phyloP scores from a whole-genome alignment of 345 rosid genomes.

The Eutrema japonicum region DNA sequence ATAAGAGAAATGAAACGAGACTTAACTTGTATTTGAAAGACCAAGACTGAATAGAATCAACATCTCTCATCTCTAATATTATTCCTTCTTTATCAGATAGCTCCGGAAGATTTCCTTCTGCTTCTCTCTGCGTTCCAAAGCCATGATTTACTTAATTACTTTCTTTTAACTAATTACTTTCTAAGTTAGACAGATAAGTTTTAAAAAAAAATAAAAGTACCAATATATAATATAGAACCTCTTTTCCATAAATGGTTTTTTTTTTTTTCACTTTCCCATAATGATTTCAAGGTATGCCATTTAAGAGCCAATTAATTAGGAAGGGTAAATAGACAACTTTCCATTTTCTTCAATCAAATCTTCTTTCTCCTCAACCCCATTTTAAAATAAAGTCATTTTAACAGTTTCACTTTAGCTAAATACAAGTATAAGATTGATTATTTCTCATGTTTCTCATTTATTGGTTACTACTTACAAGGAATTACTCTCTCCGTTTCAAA shows the following conservation, averaged over 20 bases:
- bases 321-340: not conserved
- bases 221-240: not conserved
- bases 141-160: constrained; percentile 2
- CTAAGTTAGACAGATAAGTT: not conserved
- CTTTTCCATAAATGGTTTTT: constrained; percentile 5
- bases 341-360: constrained; percentile 4
- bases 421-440: not conserved
- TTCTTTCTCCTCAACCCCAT: not conserved
- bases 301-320: constrained; percentile 15
- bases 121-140: constrained; percentile 58
- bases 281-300: not conserved
- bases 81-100: constrained; percentile 70
- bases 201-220: not conserved
- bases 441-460: constrained; percentile 10
- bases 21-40: constrained; percentile 70
- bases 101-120: constrained; percentile 72
- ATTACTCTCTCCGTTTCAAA: too few relatives aligned
- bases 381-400: constrained; percentile 11
- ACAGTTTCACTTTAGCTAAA: not conserved
- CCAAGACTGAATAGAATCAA: constrained; percentile 54
- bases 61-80: constrained; percentile 52
- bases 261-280: not conserved
- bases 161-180: not conserved
- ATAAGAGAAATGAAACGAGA: constrained; percentile 11
- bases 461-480: not conserved